Evolutionary conservation across 1,284 basidiomycete genomes (phyloP), one percentile per base, ranked within the genome.

Genomic region (Filobasidium uniguttulatum): DNA sequence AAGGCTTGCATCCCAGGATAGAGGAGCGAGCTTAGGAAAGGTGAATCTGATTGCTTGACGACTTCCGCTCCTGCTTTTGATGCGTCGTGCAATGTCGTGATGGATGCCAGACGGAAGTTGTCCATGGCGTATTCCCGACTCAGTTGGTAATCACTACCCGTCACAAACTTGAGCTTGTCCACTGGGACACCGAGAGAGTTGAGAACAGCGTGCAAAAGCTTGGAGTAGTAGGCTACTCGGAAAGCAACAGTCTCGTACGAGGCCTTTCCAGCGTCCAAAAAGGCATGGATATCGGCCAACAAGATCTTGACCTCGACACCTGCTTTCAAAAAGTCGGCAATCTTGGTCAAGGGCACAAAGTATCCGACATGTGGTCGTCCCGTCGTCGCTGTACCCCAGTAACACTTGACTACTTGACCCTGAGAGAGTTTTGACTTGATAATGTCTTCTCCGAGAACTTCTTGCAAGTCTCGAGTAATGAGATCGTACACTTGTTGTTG

Each of bases 61-160:
- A 98, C 94, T 65, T 98, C 94, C 0, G 93, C 91, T n/a, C 94
- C 94, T 0, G 94, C 94, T 67, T 94, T 94, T 67, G 93, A 93
- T 14, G 91, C 89, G 59, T 97, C 94, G 68, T 96, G 89, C 64
- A 96, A 89, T 0, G 89, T 83, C 5, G 91, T 88, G 46, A 81
- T 81, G 9, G 93, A 81, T 59, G 83, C 85, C 38, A 97, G 77
- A 56, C 62, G 79, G 78, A 91, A 96, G 64, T 90, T 85, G 71
- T 99, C 94, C 63, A 96, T 76, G 62, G 83, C 94, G 78, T 96
- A 99, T 57, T 93, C 86, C 36, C 76, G 76, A 2, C 82, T 81
- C 54, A 97, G 79, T 68, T 98, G 91, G 79, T 93, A 94, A 59
- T 60, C 63, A 9, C 64, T 63, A 30, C 93, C 93, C 58, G 83